Conservation (phyloP, 1,284 basidiomycete genomes). For the Ganoderma sp. region DNA sequence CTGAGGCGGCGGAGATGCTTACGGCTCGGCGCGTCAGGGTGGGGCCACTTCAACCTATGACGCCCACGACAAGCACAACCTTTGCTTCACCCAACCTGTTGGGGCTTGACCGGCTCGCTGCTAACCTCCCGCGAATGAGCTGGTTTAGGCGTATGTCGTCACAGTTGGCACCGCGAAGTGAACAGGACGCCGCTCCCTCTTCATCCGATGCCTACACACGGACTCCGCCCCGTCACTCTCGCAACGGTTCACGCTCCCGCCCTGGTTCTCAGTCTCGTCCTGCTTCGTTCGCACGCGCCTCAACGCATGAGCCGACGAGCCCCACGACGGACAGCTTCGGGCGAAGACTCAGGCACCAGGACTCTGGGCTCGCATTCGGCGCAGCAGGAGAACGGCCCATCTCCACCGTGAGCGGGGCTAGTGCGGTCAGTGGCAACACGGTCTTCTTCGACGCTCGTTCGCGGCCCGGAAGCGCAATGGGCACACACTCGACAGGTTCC, state of each 20-base stretch:
- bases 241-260: slow-evolving; percentile 45
- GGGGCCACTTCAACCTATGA: slow-evolving; percentile 35
- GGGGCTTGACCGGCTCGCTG: slow-evolving; percentile 51
- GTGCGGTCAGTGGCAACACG: slow-evolving; percentile 57
- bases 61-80: slow-evolving; percentile 30
- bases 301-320: slow-evolving; percentile 25
- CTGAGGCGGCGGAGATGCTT: slow-evolving; percentile 56
- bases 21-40: slow-evolving; percentile 66
- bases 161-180: slow-evolving; percentile 21
- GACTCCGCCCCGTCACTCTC: slow-evolving; percentile 39
- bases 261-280: slow-evolving; percentile 35
- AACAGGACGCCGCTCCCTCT: slow-evolving; percentile 22
- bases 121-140: slow-evolving; percentile 52
- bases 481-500: slow-evolving; percentile 39
- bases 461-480: slow-evolving; percentile 48
- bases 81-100: slow-evolving; percentile 36
- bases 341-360: slow-evolving; percentile 25
- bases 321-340: slow-evolving; percentile 27
- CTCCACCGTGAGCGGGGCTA: slow-evolving; percentile 59
- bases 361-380: slow-evolving; percentile 42
- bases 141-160: slow-evolving; percentile 54
- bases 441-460: slow-evolving; percentile 66
- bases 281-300: slow-evolving; percentile 29
- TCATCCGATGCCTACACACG: slow-evolving; percentile 38
- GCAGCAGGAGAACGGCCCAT: slow-evolving; percentile 55